A percentile compares a stretch with the other conserved stretches of the same genome.
phyloP scores from a whole-genome alignment of 352 stramenopile species.

The Globisporangium viniferum region DNA sequence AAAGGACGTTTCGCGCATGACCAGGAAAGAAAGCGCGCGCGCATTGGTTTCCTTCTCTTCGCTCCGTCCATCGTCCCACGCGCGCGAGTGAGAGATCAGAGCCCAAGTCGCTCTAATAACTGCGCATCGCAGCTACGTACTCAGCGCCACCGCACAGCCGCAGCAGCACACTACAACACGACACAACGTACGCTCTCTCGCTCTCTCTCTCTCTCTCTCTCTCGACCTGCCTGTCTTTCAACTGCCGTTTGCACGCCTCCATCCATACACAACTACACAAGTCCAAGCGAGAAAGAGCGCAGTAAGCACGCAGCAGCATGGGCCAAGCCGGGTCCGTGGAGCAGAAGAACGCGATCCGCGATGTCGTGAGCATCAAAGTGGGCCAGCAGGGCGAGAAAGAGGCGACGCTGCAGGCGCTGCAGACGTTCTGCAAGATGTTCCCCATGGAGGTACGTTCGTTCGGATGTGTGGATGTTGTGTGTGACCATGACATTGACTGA shows the following conservation, averaged over 20 bases:
- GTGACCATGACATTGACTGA: not conserved
- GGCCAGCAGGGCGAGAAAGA: conserved; percentile 37
- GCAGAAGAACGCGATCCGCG: conserved; percentile 74
- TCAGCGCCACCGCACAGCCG: not conserved
- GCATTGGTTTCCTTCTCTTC: not conserved
- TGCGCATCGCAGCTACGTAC: not conserved
- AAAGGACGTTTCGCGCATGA: conserved; percentile 9
- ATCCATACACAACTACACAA: not conserved
- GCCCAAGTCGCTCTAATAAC: not conserved
- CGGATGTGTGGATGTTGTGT: not conserved
- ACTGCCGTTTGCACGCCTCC: not conserved
- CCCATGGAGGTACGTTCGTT: conserved; percentile 44
- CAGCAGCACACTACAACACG: not conserved
- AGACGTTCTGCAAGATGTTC: conserved; percentile 77
- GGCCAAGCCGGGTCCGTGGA: conserved; percentile 76
- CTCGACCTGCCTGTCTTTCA: not conserved
- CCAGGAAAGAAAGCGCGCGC: not conserved
- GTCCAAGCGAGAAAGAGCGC: conserved; percentile 5
- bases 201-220: not conserved
- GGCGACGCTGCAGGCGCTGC: conserved; percentile 49
- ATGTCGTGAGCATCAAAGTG: conserved; percentile 59
- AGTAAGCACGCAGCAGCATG: conserved; percentile 27
- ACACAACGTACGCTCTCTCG: not conserved
- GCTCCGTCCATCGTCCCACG: not conserved
- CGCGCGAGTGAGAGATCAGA: not conserved